These are phyloP conservation scores for Thyridium curvatum DNA, from an alignment of 2,329 filamentous ascomycete genomes.

Conservation along the genomic window DNA sequence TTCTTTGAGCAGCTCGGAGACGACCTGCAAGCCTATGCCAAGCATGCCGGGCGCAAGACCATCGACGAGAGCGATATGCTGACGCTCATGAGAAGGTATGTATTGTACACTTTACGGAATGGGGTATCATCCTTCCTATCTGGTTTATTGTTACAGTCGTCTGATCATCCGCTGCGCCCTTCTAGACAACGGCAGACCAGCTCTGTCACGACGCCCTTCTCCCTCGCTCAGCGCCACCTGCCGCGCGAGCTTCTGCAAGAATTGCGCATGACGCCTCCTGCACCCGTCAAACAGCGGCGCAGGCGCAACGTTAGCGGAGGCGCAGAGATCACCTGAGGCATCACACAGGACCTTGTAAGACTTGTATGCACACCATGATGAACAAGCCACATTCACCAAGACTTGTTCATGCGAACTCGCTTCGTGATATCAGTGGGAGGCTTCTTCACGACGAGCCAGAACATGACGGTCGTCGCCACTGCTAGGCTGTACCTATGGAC, in stretches of 20 bases:
- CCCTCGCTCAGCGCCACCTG: constrained; percentile 75
- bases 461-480: constrained; percentile 84
- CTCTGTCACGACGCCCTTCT: constrained; percentile 68
- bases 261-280: constrained; percentile 62
- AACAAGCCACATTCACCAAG: constrained; percentile 53
- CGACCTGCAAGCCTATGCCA: constrained; percentile 72
- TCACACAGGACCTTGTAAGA: constrained; percentile 27
- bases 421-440: constrained; percentile 67
- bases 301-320: constrained; percentile 9
- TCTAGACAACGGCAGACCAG: constrained; percentile 73
- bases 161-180: constrained; percentile 15
- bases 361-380: constrained; percentile 21
- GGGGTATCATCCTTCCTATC: constrained; percentile 13
- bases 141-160: constrained; percentile 8
- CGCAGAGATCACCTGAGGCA: constrained; percentile 6
- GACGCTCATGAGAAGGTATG: constrained; percentile 76
- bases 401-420: constrained; percentile 69
- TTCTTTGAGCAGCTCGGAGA: constrained; percentile 85
- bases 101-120: constrained; percentile 11
- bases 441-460: constrained; percentile 92
- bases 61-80: constrained; percentile 82
- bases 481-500: constrained; percentile 72
- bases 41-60: constrained; percentile 75
- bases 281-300: constrained; percentile 41
- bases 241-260: constrained; percentile 79